Evolutionary conservation across 2,329 filamentous ascomycete genomes (phyloP), one percentile per base, ranked within the genome.

Genomic region (Monilinia fructicola): DNA sequence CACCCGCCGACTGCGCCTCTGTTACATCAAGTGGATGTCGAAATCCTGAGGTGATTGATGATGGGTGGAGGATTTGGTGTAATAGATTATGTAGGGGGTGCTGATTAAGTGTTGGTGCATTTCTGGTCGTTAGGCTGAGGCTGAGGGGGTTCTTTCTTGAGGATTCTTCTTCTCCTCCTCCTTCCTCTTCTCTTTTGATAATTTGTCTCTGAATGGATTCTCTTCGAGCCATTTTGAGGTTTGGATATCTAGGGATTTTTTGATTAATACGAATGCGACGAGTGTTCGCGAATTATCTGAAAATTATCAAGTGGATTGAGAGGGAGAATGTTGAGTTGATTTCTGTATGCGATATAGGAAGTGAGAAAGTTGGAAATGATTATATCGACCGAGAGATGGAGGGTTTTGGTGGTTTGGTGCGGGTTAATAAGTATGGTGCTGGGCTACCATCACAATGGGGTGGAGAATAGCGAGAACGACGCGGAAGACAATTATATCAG

Each of bases 361-460:
- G 56, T 50, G 28, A 60, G 56, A 60, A 60, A 50, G 28, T 44
- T 50, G 56, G 56, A 60, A 60, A 60, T 60, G 56, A 60, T 60
- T 60, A 50, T 50, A 50, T 60, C 56, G 44, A 60, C 44, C 38
- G 42, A 50, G n/a, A 50, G 56, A 60, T 60, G 56, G 56, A 60
- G 44, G 44, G 21, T 23, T 28, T 60, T 60, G 44, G 28, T 50
- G 56, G 28, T 50, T 28, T 50, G 56, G 42, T 23, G 6, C 28
- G 44, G 56, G 21, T 35, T 60, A 35, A 28, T 60, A 21, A 44
- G 44, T 11, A 50, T 35, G 56, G 56, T 23, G 21, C 31, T 50
- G 14, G 42, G 56, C 3, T 35, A 35, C 31, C 31, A 35, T 7
- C 31, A 35, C 31, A 35, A 35, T 35, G 31, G 31, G 31, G 31